Evolutionary conservation across 257 asterid species (phyloP).

Genomic region (Solanum clarkiae): DNA sequence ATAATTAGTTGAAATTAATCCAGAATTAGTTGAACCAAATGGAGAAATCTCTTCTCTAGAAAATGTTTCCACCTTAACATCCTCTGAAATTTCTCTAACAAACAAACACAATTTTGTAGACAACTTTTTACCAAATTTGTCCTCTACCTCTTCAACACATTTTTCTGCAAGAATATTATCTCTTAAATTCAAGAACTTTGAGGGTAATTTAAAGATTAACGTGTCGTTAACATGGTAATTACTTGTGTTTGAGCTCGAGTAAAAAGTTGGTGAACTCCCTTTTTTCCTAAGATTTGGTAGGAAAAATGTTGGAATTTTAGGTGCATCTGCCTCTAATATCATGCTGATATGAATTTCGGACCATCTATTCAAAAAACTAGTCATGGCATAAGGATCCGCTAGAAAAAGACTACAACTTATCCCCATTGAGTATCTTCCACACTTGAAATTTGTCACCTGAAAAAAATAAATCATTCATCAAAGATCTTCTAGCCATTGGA

Average conservation of each 20-base stretch:
- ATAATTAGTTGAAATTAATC: slow-evolving; percentile 6
- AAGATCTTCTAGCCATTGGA: not conserved
- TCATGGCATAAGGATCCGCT: slow-evolving; percentile 39
- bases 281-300: slow-evolving; percentile 20
- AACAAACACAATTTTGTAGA: slow-evolving; percentile 17
- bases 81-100: slow-evolving; percentile 11
- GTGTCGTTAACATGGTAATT: slow-evolving; percentile 3
- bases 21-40: not conserved
- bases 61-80: slow-evolving; percentile 18
- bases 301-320: slow-evolving; percentile 33
- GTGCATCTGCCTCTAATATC: not conserved
- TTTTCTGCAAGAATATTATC: slow-evolving; percentile 13
- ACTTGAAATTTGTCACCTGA: slow-evolving; percentile 61
- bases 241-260: slow-evolving; percentile 8
- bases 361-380: slow-evolving; percentile 45
- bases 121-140: slow-evolving; percentile 5
- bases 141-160: slow-evolving; percentile 36
- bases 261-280: slow-evolving; percentile 5
- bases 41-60: slow-evolving; percentile 9
- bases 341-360: slow-evolving; percentile 21
- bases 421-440: slow-evolving; percentile 68
- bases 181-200: not conserved
- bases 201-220: slow-evolving; percentile 16
- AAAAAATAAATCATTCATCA: not conserved
- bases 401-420: slow-evolving; percentile 58